Conservation (phyloP, 805 yeast genomes). For the Yamadazyma olivae region DNA sequence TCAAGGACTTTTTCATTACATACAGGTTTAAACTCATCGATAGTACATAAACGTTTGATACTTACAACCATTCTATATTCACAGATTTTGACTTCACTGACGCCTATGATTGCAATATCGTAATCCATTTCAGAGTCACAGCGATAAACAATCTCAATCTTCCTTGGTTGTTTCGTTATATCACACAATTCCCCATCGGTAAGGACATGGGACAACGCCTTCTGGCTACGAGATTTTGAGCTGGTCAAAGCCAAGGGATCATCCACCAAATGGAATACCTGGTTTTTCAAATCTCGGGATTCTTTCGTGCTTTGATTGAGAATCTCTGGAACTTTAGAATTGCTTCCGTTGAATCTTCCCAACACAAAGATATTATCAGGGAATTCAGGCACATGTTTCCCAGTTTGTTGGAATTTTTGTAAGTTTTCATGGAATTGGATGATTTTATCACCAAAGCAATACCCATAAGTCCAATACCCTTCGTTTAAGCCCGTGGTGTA, state of each 20-base stretch:
- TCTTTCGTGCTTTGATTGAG: constrained; percentile 21
- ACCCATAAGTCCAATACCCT: constrained; percentile 55
- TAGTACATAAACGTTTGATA: constrained; percentile 48
- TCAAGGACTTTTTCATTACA: constrained; percentile 20
- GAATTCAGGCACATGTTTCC: constrained; percentile 25
- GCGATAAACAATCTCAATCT: constrained; percentile 52
- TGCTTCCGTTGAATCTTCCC: constrained; percentile 31
- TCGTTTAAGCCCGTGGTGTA: constrained; percentile 23
- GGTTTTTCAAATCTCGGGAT: constrained; percentile 13
- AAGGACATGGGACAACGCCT: constrained; percentile 36
- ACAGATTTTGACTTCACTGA: constrained; percentile 56
- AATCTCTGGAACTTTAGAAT: constrained; percentile 11
- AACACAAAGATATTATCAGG: constrained; percentile 34
- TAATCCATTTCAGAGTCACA: constrained; percentile 41
- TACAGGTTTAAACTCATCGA: constrained; percentile 30
- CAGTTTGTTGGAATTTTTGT: constrained; percentile 19
- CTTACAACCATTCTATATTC: constrained; percentile 51
- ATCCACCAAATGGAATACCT: constrained; percentile 25
- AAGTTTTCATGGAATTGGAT: constrained; percentile 46
- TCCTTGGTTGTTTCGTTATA: constrained; percentile 49
- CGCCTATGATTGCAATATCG: constrained; percentile 28
- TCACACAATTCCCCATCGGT: constrained; percentile 57
- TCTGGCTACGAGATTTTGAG: constrained; percentile 16
- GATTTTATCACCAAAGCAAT: constrained; percentile 47
- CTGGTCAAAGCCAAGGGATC: constrained; percentile 14